A percentile compares a stretch with the other conserved stretches of the same genome.
These are phyloP conservation scores for Scolecobasidium constrictum DNA, from an alignment of 2,329 filamentous ascomycete species.

Conservation along the genomic window DNA sequence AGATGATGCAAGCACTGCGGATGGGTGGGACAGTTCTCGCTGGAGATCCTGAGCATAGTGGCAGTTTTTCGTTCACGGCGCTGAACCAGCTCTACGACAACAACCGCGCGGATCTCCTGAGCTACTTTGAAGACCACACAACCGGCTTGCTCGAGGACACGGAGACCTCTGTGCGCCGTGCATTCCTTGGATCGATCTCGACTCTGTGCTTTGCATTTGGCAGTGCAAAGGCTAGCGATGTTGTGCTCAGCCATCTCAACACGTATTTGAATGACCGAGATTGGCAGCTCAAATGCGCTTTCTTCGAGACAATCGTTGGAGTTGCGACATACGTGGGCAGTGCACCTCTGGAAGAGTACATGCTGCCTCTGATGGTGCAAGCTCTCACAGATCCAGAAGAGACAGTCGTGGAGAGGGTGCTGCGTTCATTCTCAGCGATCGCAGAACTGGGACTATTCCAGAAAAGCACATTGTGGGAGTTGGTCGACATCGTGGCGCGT, in stretches of 20 bases:
- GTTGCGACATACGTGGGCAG: constrained; percentile 86
- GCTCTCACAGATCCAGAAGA: constrained; percentile 88
- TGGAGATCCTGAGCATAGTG: constrained; percentile 66
- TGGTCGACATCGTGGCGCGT: constrained; percentile 70
- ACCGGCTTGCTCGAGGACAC: constrained; percentile 81
- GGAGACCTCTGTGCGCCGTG: constrained; percentile 75
- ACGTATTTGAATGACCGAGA: constrained; percentile 95
- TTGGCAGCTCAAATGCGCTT: constrained; percentile 93
- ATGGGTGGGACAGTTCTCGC: constrained; percentile 67
- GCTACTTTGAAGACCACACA: constrained; percentile 77
- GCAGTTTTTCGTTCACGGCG: constrained; percentile 65
- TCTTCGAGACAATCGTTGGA: constrained; percentile 90
- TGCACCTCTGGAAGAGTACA: constrained; percentile 85
- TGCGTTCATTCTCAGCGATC: constrained; percentile 80
- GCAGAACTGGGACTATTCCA: constrained; percentile 82
- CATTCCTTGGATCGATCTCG: constrained; percentile 84
- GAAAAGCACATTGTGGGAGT: constrained; percentile 72
- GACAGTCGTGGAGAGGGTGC: constrained; percentile 81
- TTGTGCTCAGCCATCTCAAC: constrained; percentile 91
- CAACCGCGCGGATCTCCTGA: constrained; percentile 70
- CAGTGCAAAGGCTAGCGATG: constrained; percentile 82
- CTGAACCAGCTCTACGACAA: constrained; percentile 82
- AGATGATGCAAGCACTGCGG: constrained; percentile 79
- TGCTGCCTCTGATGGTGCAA: constrained; percentile 90
- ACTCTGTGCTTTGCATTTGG: constrained; percentile 93